These are phyloP conservation scores for Curvularia eragrostidis DNA, from an alignment of 2,329 filamentous ascomycete species.

Conservation along the genomic window DNA sequence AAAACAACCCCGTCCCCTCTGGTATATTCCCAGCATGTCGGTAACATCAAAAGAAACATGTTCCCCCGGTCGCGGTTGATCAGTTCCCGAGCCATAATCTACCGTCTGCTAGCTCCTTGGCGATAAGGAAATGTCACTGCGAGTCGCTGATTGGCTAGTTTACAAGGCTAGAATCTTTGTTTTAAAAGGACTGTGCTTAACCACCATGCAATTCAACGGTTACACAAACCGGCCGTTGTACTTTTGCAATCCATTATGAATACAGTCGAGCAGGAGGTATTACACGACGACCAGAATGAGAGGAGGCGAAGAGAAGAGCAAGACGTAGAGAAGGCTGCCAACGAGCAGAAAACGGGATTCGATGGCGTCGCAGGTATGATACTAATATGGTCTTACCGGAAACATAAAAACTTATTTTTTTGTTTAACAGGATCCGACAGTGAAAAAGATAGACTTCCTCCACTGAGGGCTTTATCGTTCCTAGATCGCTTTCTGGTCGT, in stretches of 20 bases:
- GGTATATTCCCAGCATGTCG: background rate
- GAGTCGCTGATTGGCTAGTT: background rate
- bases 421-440: slow-evolving; percentile 3
- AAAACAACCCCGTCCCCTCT: too few species aligned
- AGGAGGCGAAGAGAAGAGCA: background rate
- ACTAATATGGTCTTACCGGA: background rate
- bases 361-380: background rate
- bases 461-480: slow-evolving; percentile 52
- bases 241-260: slow-evolving; percentile 17
- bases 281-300: slow-evolving; percentile 6
- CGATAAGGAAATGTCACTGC: slow-evolving; percentile 2
- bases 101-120: slow-evolving; percentile 4
- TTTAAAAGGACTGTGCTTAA: background rate
- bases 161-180: background rate
- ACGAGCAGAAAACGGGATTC: background rate
- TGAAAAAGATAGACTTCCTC: slow-evolving; percentile 22
- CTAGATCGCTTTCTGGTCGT: slow-evolving; percentile 56
- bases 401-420: slow-evolving; percentile 4
- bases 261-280: slow-evolving; percentile 24
- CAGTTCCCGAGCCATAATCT: background rate
- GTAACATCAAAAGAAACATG: background rate
- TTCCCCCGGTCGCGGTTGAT: background rate
- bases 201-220: background rate
- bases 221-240: background rate
- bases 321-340: slow-evolving; percentile 11